These are phyloP conservation scores for Cyclotella kingstonii DNA, from an alignment of 108 stramenopile genomes.

Conservation along the genomic window DNA sequence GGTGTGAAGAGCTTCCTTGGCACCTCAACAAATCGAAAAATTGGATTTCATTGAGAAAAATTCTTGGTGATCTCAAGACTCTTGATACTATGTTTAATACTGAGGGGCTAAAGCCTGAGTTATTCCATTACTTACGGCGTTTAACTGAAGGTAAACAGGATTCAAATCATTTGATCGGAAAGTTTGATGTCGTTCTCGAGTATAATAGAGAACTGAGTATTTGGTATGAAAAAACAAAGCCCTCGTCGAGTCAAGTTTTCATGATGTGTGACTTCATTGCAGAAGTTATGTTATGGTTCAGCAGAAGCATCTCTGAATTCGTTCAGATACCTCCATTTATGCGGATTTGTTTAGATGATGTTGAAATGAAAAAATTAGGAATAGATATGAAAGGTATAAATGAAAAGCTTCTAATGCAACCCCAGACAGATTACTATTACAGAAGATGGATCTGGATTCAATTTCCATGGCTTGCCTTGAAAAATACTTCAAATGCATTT, in stretches of 20 bases:
- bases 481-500: constrained; percentile 17
- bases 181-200: constrained; percentile 66
- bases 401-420: background rate
- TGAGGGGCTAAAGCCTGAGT: constrained; percentile 44
- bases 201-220: constrained; percentile 50
- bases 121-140: constrained; percentile 50
- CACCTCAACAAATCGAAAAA: constrained; percentile 62
- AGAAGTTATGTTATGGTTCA: constrained; percentile 60
- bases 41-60: constrained; percentile 50
- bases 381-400: constrained; percentile 13
- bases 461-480: constrained; percentile 70
- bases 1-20: constrained; percentile 81
- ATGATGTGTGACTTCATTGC: constrained; percentile 41
- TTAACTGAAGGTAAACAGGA: constrained; percentile 7
- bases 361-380: constrained; percentile 20
- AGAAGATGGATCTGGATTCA: constrained; percentile 76
- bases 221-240: constrained; percentile 47
- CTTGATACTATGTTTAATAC: constrained; percentile 59
- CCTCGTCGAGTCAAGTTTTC: constrained; percentile 42
- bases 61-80: constrained; percentile 53
- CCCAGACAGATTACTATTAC: constrained; percentile 38
- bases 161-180: constrained; percentile 20
- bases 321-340: constrained; percentile 36
- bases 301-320: constrained; percentile 16
- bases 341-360: constrained; percentile 19